Evolutionary conservation across 768 basidiomycete species (phyloP).

Genomic region (Phylloporus sp.): DNA sequence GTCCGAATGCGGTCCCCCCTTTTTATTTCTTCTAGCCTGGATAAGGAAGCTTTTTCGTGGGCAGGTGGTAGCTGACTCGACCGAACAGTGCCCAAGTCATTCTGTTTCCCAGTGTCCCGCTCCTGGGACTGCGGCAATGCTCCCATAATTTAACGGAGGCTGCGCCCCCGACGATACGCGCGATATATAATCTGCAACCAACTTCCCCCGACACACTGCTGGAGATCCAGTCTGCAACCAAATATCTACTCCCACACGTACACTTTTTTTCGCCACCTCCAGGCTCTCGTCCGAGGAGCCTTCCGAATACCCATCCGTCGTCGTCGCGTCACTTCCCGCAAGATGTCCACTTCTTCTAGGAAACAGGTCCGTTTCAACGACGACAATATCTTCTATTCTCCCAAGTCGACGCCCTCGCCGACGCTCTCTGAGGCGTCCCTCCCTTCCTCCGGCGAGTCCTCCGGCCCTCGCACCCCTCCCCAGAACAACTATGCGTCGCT

Average conservation of each 20-base stretch:
- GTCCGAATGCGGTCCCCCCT: neutral
- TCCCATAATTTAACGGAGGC: slow-evolving; percentile 20
- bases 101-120: neutral
- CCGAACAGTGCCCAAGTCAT: slow-evolving; percentile 11
- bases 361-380: slow-evolving; percentile 32
- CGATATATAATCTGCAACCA: slow-evolving; percentile 21
- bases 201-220: slow-evolving; percentile 1
- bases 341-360: slow-evolving; percentile 13
- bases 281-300: slow-evolving; percentile 13
- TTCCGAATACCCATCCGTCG: slow-evolving; percentile 6
- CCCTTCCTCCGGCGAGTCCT: slow-evolving; percentile 27
- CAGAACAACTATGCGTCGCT: slow-evolving; percentile 18
- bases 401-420: slow-evolving; percentile 24
- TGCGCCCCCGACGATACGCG: slow-evolving; percentile 21
- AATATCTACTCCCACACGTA: slow-evolving; percentile 17
- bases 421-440: slow-evolving; percentile 27
- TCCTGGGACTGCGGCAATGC: slow-evolving; percentile 26
- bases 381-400: slow-evolving; percentile 32
- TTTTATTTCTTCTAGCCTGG: neutral
- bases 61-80: slow-evolving; percentile 19
- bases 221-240: neutral
- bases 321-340: slow-evolving; percentile 10
- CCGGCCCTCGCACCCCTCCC: slow-evolving; percentile 27
- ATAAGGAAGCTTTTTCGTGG: slow-evolving; percentile 21
- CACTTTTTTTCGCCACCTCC: slow-evolving; percentile 4